A percentile compares a stretch with the other conserved stretches of the same genome.
Conservation (phyloP, 305 asterid species). For the Solanum aculeatissimum region DNA sequence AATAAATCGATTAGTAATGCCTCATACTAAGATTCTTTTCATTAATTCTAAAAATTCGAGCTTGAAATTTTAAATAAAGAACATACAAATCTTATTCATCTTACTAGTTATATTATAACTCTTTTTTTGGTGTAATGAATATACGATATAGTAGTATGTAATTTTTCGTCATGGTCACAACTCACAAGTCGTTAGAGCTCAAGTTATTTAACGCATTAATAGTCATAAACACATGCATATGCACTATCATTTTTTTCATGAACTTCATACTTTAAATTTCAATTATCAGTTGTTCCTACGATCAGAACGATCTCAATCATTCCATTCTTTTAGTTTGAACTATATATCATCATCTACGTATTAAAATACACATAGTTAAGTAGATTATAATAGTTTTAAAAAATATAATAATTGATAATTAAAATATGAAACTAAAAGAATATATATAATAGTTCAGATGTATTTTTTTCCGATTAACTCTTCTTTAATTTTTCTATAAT, state of each 20-base stretch:
- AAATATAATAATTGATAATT: too few species aligned
- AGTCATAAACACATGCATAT: neutral
- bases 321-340: neutral
- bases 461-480: too few species aligned
- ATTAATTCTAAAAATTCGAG: neutral
- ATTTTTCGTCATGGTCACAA: neutral
- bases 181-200: neutral
- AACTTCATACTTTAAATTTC: accelerated
- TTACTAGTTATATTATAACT: neutral
- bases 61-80: neutral
- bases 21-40: neutral
- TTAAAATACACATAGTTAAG: neutral
- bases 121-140: neutral
- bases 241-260: neutral
- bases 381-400: too few species aligned
- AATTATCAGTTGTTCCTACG: neutral
- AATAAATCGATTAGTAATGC: neutral
- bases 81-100: too few species aligned
- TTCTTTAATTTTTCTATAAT: neutral
- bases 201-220: neutral
- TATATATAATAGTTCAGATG: too few species aligned
- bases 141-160: neutral
- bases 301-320: neutral
- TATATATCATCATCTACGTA: neutral
- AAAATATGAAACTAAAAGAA: too few species aligned